These are phyloP conservation scores for Podospora pseudoanserina DNA, from an alignment of 495 filamentous ascomycete genomes.

Conservation along the genomic window DNA sequence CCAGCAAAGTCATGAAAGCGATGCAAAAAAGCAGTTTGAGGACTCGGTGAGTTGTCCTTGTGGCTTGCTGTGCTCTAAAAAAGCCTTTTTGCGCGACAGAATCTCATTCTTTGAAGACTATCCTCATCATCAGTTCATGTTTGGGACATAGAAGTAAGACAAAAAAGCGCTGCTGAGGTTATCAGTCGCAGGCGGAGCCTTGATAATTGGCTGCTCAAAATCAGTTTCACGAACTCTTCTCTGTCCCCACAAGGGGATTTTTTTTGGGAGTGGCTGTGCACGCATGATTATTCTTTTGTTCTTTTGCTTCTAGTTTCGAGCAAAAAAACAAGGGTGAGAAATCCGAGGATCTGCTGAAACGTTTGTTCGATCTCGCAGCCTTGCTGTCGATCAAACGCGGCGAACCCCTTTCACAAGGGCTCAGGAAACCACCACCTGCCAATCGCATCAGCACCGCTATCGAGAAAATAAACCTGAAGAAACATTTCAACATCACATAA, in stretches of 20 bases:
- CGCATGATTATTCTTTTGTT: neutral
- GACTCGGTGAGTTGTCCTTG: no score
- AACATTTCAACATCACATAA: neutral
- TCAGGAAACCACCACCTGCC: neutral
- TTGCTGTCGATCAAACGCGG: neutral
- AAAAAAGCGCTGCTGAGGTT: neutral
- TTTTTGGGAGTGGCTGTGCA: neutral
- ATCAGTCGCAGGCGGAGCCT: neutral
- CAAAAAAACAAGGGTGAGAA: neutral
- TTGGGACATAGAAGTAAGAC: neutral
- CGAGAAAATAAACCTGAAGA: neutral
- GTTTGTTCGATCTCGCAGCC: slow-evolving; percentile 2
- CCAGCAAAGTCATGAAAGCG: neutral
- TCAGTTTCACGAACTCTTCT: neutral
- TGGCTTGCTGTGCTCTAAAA: no score
- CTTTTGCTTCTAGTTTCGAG: slow-evolving; percentile 3
- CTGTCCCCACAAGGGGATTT: neutral
- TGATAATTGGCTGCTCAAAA: neutral
- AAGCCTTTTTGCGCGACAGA: no score
- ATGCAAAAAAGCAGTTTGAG: neutral
- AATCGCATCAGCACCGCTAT: neutral
- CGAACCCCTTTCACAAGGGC: neutral
- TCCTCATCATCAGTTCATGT: neutral
- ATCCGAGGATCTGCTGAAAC: slow-evolving; percentile 4
- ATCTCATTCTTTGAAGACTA: no score